Evolutionary conservation across 768 basidiomycete genomes (phyloP).

Genomic region (Lactarius tabidus): DNA sequence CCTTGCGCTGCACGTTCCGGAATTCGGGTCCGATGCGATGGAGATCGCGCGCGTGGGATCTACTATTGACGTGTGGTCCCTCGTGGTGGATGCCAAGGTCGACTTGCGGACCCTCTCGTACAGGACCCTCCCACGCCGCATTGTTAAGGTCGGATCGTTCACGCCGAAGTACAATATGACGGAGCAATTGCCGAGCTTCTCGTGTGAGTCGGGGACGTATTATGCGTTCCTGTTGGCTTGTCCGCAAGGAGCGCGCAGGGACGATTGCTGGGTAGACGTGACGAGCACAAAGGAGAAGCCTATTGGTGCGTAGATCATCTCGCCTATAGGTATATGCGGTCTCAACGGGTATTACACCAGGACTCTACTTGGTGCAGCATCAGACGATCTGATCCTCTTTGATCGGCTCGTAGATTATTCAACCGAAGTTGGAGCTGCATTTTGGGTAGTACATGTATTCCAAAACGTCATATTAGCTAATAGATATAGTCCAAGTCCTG

Average conservation of each 20-base stretch:
- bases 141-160: slow-evolving; percentile 6
- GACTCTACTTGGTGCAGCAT: neutral
- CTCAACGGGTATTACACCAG: neutral
- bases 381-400: neutral
- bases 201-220: slow-evolving; percentile 5
- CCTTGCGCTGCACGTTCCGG: neutral
- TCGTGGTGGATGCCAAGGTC: neutral
- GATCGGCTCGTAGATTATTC: too few species aligned
- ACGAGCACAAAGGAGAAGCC: neutral
- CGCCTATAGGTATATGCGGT: neutral
- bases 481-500: neutral
- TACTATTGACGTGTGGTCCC: slow-evolving; percentile 3
- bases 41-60: slow-evolving; percentile 1
- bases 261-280: slow-evolving; percentile 12
- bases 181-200: neutral
- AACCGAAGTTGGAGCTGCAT: neutral
- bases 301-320: neutral
- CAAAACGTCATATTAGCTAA: neutral
- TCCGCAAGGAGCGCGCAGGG: neutral
- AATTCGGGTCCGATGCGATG: neutral
- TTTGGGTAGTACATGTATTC: neutral
- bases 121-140: neutral
- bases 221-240: slow-evolving; percentile 1
- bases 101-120: neutral
- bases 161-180: slow-evolving; percentile 7